Conservation (phyloP, 805 yeast genomes). For the Pichia nakasei region DNA sequence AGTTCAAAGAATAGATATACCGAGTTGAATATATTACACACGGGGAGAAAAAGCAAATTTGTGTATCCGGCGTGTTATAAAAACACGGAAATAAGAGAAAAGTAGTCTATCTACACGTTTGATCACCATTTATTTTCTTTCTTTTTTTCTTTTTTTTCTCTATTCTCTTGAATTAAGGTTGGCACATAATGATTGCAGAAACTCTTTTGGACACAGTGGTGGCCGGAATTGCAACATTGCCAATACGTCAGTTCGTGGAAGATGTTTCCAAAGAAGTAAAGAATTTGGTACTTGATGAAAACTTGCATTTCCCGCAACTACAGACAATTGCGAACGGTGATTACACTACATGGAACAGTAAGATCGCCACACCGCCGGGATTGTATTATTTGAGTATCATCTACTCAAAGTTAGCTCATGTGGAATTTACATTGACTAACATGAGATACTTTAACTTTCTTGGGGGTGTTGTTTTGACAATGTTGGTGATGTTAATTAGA, state of each 20-base stretch:
- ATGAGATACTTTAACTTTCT: slow-evolving; percentile 53
- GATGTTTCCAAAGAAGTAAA: slow-evolving; percentile 17
- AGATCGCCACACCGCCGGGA: slow-evolving; percentile 97
- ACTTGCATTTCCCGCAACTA: slow-evolving; percentile 80
- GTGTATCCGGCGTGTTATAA: no score
- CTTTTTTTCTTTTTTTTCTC: neutral
- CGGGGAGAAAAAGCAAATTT: no score
- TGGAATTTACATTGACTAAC: slow-evolving; percentile 29
- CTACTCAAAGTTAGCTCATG: slow-evolving; percentile 25
- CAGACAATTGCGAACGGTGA: slow-evolving; percentile 52
- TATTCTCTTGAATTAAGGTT: neutral
- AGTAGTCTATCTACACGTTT: no score
- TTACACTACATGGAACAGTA: slow-evolving; percentile 69
- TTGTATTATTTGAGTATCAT: slow-evolving; percentile 45
- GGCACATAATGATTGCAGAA: slow-evolving; percentile 4
- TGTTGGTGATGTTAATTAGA: slow-evolving; percentile 15
- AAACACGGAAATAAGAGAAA: no score
- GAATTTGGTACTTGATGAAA: slow-evolving; percentile 57
- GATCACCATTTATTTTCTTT: neutral
- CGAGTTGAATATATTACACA: no score
- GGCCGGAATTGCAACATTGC: slow-evolving; percentile 11
- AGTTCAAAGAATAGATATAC: no score
- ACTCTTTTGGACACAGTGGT: slow-evolving; percentile 12
- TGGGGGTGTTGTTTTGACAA: slow-evolving; percentile 46
- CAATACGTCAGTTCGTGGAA: slow-evolving; percentile 14